These are phyloP conservation scores for Neltuma alba DNA, from an alignment of 306 rosid species.

Conservation along the genomic window DNA sequence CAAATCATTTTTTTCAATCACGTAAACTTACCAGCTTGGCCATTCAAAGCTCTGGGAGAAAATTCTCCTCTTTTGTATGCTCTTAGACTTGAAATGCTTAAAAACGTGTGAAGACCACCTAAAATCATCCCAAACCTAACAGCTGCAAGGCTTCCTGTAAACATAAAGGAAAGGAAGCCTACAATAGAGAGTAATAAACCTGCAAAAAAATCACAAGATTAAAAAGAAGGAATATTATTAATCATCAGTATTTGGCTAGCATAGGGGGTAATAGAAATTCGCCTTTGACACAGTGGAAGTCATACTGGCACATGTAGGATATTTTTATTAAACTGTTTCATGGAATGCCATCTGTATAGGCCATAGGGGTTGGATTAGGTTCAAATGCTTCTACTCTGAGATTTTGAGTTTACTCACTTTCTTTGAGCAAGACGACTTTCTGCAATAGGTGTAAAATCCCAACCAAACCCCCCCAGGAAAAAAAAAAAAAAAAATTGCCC, in stretches of 20 bases:
- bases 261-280: slow-evolving; percentile 1
- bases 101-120: slow-evolving; percentile 73
- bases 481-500: too few relatives aligned
- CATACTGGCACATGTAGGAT: slow-evolving; percentile 2
- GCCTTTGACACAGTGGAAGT: slow-evolving; percentile 11
- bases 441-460: not conserved
- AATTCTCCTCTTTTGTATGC: slow-evolving; percentile 63
- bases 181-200: slow-evolving; percentile 84
- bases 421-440: not conserved
- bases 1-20: slow-evolving; percentile 12
- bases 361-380: not conserved
- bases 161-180: slow-evolving; percentile 90
- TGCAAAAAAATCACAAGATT: slow-evolving; percentile 40
- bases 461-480: too few relatives aligned
- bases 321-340: slow-evolving; percentile 8
- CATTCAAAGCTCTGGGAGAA: slow-evolving; percentile 66
- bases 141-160: slow-evolving; percentile 75
- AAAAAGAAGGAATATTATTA: slow-evolving; percentile 30
- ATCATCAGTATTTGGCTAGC: slow-evolving; percentile 15
- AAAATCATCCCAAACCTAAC: slow-evolving; percentile 93
- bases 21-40: slow-evolving; percentile 77
- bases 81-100: slow-evolving; percentile 76
- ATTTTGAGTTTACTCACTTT: slow-evolving; percentile 5
- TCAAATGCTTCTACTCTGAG: slow-evolving; percentile 28
- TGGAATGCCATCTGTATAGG: not conserved